Conservation (phyloP, 129 eudicot genomes). For the Tagetes erecta region DNA sequence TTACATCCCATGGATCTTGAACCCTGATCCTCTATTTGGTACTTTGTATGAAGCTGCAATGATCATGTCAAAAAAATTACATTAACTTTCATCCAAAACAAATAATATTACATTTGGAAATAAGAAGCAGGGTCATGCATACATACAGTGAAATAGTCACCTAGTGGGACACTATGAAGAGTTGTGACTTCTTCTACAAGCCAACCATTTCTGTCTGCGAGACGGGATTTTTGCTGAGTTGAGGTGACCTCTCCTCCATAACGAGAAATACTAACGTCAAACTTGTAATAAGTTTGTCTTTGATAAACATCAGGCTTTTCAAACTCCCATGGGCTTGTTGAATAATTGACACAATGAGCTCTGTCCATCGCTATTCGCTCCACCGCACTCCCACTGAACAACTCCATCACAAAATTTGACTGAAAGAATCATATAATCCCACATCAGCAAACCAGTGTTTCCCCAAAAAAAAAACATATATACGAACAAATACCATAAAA, state of each 20-base stretch:
- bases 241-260: conserved; percentile 93
- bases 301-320: conserved; percentile 81
- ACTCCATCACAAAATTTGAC: conserved; percentile 88
- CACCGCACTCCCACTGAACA: conserved; percentile 74
- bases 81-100: not conserved
- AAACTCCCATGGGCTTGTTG: conserved; percentile 86
- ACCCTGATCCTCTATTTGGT: conserved; percentile 67
- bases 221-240: conserved; percentile 81
- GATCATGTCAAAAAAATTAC: conserved; percentile 4
- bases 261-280: conserved; percentile 68
- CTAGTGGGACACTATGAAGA: conserved; percentile 91
- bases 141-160: conserved; percentile 28
- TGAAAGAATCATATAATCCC: conserved; percentile 30
- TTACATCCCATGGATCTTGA: conserved; percentile 63
- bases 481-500: not conserved
- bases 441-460: not conserved
- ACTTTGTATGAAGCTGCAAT: conserved; percentile 78
- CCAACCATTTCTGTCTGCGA: conserved; percentile 77
- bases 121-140: not conserved
- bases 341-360: conserved; percentile 83
- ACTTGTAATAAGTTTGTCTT: conserved; percentile 80
- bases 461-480: not conserved
- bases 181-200: conserved; percentile 94
- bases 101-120: not conserved
- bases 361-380: conserved; percentile 82